Conservation (phyloP, 352 stramenopile genomes). For the Plasmopara viticola region DNA sequence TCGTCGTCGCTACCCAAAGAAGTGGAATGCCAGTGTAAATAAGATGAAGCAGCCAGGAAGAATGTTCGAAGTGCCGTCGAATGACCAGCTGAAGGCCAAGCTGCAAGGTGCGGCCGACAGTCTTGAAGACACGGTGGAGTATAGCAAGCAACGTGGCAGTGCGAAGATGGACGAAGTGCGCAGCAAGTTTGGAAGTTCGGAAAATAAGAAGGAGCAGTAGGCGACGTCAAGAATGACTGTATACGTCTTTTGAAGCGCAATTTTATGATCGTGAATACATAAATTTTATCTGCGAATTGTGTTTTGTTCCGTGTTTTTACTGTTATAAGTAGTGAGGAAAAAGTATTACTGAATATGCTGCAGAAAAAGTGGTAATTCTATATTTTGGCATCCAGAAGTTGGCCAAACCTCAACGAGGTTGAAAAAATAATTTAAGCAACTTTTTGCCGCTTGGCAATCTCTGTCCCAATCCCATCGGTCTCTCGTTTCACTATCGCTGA, state of each 20-base stretch:
- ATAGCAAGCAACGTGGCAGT: slow-evolving; percentile 32
- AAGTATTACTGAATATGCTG: neutral
- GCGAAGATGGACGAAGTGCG: slow-evolving; percentile 31
- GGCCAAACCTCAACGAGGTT: neutral
- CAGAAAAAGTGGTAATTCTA: neutral
- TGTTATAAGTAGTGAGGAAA: too few relatives aligned
- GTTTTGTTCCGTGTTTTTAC: too few relatives aligned
- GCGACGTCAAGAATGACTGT: neutral
- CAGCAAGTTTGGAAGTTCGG: slow-evolving; percentile 14
- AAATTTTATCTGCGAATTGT: neutral
- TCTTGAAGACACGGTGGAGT: slow-evolving; percentile 26
- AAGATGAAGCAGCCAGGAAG: slow-evolving; percentile 41
- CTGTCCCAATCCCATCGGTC: slow-evolving; percentile 9
- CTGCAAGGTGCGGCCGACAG: slow-evolving; percentile 8
- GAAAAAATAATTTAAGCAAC: slow-evolving; percentile 21
- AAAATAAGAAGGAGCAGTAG: slow-evolving; percentile 41
- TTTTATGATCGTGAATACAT: slow-evolving; percentile 9
- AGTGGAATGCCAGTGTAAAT: slow-evolving; percentile 52
- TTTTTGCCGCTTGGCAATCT: slow-evolving; percentile 64
- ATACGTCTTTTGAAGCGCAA: neutral
- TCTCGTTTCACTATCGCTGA: slow-evolving; percentile 23
- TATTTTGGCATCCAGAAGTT: slow-evolving; percentile 9
- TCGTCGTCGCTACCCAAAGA: slow-evolving; percentile 59
- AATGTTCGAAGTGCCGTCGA: slow-evolving; percentile 33
- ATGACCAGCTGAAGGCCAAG: slow-evolving; percentile 31